Percentiles rank a stretch among this genome's conserved stretches.
Evolutionary conservation across 2,329 filamentous ascomycete genomes (phyloP).

Genomic region (Metarhizium sp.): DNA sequence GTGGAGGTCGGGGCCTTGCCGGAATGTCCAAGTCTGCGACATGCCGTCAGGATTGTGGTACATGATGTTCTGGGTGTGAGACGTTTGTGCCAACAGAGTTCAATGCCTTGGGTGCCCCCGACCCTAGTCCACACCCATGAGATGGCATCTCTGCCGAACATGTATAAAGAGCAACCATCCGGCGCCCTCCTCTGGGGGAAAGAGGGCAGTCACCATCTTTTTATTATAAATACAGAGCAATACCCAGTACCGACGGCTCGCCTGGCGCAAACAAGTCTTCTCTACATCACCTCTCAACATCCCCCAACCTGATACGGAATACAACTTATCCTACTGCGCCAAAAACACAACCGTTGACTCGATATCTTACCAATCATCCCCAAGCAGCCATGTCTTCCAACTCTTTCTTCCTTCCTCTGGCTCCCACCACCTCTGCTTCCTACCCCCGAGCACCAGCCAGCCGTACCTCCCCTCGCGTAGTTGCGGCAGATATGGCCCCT

Average conservation of each 20-base stretch:
- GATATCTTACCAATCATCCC: not conserved
- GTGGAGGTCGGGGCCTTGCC: too few species aligned
- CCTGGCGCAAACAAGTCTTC: not conserved
- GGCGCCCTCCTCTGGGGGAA: not conserved
- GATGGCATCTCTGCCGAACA: not conserved
- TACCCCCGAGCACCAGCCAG: conserved; percentile 37
- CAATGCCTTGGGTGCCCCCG: too few species aligned
- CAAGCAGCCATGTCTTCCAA: conserved; percentile 7
- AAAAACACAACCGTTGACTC: not conserved
- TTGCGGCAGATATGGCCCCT: conserved; percentile 15
- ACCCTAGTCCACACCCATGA: not conserved
- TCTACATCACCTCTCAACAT: not conserved
- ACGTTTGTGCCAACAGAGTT: not conserved
- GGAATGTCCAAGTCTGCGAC: not conserved
- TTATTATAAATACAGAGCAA: not conserved
- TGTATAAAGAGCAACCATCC: not conserved
- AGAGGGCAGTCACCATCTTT: not conserved
- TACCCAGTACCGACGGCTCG: not conserved
- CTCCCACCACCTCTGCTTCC: conserved; percentile 47
- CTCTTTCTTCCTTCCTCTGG: conserved; percentile 43
- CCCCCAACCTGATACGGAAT: not conserved
- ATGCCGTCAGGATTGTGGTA: not conserved
- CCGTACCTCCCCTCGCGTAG: conserved; percentile 9
- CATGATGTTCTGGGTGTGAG: not conserved
- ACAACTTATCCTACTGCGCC: not conserved